Conservation (phyloP, 2,329 filamentous ascomycete genomes). For the Endoconidiophora polonica region DNA sequence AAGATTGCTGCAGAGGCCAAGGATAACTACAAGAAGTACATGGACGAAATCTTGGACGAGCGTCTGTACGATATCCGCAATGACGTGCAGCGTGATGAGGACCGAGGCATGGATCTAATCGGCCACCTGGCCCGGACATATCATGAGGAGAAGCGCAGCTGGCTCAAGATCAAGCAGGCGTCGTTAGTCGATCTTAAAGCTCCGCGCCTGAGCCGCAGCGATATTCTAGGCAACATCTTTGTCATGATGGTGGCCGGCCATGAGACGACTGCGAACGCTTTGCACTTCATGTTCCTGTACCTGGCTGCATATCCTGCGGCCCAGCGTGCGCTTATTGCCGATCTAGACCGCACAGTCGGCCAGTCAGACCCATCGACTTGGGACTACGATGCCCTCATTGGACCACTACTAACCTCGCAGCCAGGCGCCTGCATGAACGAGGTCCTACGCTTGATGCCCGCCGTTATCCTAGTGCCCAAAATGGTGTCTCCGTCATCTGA, state of each 20-base stretch:
- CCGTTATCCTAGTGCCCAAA: constrained; percentile 59
- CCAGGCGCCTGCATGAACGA: constrained; percentile 64
- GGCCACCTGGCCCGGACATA: constrained; percentile 31
- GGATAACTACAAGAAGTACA: constrained; percentile 49
- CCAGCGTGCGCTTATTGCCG: constrained; percentile 50
- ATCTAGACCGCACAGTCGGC: constrained; percentile 46
- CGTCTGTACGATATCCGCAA: constrained; percentile 32
- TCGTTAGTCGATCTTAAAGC: constrained; percentile 16
- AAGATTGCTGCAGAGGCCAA: constrained; percentile 37
- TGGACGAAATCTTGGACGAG: constrained; percentile 48
- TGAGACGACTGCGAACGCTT: constrained; percentile 60
- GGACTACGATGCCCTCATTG: constrained; percentile 54
- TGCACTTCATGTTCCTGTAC: constrained; percentile 54
- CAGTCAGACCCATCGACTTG: constrained; percentile 41
- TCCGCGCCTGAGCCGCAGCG: constrained; percentile 36
- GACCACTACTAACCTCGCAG: constrained; percentile 50
- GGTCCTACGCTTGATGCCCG: constrained; percentile 54
- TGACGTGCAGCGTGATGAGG: constrained; percentile 22
- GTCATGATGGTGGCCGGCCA: constrained; percentile 58
- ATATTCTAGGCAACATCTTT: constrained; percentile 59
- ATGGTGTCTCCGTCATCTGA: constrained; percentile 29
- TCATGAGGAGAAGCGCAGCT: constrained; percentile 18
- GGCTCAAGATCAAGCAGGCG: constrained; percentile 9
- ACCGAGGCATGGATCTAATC: constrained; percentile 36
- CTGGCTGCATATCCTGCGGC: constrained; percentile 48